Conservation (phyloP, 83 land plant species). For the Picea mariana region DNA sequence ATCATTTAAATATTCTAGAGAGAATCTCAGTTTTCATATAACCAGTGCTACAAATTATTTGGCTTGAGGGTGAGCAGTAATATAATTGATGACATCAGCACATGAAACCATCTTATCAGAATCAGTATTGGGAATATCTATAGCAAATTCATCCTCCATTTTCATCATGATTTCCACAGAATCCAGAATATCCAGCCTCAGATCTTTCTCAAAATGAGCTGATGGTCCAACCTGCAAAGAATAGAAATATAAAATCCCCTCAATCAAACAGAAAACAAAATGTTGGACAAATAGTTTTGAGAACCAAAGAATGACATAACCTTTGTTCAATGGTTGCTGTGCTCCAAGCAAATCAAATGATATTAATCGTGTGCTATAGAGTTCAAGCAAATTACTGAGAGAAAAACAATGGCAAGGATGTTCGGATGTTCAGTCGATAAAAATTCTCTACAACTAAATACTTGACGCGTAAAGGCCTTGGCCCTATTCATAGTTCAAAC, state of each 20-base stretch:
- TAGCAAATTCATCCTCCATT: conserved; percentile 38
- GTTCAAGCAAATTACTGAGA: background rate
- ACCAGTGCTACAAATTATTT: conserved; percentile 11
- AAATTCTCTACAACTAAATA: background rate
- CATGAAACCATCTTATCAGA: conserved; percentile 27
- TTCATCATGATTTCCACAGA: conserved; percentile 33
- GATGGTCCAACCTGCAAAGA: conserved; percentile 28
- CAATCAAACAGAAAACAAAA: background rate
- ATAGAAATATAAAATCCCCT: background rate
- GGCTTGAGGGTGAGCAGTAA: conserved; percentile 33
- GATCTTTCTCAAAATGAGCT: conserved; percentile 28
- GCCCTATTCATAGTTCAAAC: background rate
- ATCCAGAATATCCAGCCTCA: conserved; percentile 32
- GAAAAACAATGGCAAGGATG: background rate
- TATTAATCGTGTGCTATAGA: background rate
- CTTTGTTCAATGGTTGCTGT: background rate
- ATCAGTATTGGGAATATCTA: conserved; percentile 31
- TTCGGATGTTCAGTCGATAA: background rate
- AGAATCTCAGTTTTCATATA: background rate
- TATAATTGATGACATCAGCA: conserved; percentile 31
- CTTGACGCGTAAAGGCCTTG: background rate
- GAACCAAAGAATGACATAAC: background rate
- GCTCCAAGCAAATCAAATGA: background rate
- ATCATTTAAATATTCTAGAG: background rate
- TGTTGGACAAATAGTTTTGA: background rate